Evolutionary conservation across 1,284 basidiomycete species (phyloP).

Genomic region (Nidula niveotomentosa): DNA sequence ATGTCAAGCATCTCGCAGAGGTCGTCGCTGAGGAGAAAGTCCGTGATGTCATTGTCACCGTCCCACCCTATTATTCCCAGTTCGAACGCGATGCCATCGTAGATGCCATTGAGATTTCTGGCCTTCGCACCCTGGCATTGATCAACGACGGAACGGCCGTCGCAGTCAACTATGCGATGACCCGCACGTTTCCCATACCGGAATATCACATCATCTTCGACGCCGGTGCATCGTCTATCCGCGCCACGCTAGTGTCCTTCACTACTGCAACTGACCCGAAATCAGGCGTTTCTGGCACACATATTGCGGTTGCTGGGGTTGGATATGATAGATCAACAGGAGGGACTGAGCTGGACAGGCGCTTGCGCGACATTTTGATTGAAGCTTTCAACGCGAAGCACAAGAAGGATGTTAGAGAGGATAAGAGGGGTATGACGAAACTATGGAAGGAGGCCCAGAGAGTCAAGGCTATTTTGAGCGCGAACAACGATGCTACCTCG

Average conservation of each 20-base stretch:
- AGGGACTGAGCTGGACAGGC: slow-evolving; percentile 83
- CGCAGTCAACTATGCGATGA: slow-evolving; percentile 97
- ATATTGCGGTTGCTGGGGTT: slow-evolving; percentile 76
- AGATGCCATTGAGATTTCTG: slow-evolving; percentile 91
- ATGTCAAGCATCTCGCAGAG: slow-evolving; percentile 89
- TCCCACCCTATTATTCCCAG: slow-evolving; percentile 87
- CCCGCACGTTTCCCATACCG: slow-evolving; percentile 77
- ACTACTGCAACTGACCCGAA: slow-evolving; percentile 61
- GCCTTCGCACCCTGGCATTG: slow-evolving; percentile 80
- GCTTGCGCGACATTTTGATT: slow-evolving; percentile 81
- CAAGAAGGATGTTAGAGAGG: slow-evolving; percentile 63
- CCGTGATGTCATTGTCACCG: slow-evolving; percentile 80
- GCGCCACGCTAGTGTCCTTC: slow-evolving; percentile 87
- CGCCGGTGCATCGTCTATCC: slow-evolving; percentile 86
- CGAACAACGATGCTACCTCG: slow-evolving; percentile 79
- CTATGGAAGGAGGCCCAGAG: slow-evolving; percentile 92
- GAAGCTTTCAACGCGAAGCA: slow-evolving; percentile 75
- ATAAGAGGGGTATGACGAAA: slow-evolving; percentile 90
- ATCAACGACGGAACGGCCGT: slow-evolving; percentile 94
- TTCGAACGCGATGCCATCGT: slow-evolving; percentile 86
- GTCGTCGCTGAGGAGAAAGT: slow-evolving; percentile 75
- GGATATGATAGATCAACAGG: slow-evolving; percentile 82
- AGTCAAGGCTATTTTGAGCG: slow-evolving; percentile 92
- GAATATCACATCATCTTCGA: slow-evolving; percentile 96
- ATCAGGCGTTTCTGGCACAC: slow-evolving; percentile 55